Base-by-base conservation (phyloP, 495 filamentous ascomycete genomes). In the Geoglossum glabrum region DNA sequence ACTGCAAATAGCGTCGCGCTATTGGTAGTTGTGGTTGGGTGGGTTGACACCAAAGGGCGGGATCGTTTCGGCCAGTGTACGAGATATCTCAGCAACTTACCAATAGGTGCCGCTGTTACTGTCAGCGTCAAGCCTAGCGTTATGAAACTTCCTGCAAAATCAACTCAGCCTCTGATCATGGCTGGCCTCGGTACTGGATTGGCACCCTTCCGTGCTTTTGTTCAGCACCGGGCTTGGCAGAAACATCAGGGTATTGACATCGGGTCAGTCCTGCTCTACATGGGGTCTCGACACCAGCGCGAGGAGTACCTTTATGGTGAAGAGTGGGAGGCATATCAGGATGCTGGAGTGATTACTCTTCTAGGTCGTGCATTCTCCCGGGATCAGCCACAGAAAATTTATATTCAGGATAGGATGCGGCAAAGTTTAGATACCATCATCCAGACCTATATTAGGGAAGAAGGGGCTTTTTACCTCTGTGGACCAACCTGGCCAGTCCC, bases 291-390 rank as follows among this genome's bases (percentile, higher is more conserved):
- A 49, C 89, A 95, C 77, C 88, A 94, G 73, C 85, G 88, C 58
- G 93, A 98, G 72, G 92, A 98, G 72, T 98, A 98, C 69, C 84
- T 95, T 49, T 98, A 98, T 65, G 92, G 92, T 61, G 92, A 98
- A 73, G 92, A 98, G 69, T 98, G 92, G 92, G 93, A 98, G 70
- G 92, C 92, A 3, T 98, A 98, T 69, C 79, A 90, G 68, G 88
- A 88, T 57, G 88, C 93, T 0, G 92, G 92, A 57, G 84, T 98
- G 62, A 87, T 98, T 69, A 97, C 93, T 4, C 77, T 95, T 31
- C 80, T 98, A 23, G 93, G 93, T 26, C 80, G 86, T 49, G 92
- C 92, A 17, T 98, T 98, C 79, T 94, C 87, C 55, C 83, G 92
- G 63, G 92, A 98, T 66, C 92, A 98, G 78, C 81, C 85, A 21